Conservation (phyloP, 352 stramenopile species). For the Phytophthora gonapodyides region DNA sequence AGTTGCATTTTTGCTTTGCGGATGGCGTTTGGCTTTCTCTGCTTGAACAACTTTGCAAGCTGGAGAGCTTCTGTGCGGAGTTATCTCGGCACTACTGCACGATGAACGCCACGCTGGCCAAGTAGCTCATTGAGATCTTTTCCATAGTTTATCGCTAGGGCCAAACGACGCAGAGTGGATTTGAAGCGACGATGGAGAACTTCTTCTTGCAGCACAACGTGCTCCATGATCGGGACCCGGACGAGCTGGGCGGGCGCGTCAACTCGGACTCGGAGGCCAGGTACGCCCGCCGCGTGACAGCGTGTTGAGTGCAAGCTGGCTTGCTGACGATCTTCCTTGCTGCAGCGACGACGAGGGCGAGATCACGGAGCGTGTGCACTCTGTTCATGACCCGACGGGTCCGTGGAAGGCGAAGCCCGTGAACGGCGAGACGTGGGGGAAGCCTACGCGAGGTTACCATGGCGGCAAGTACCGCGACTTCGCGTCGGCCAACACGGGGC, state of each 20-base stretch:
- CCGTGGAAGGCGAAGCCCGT: constrained; percentile 68
- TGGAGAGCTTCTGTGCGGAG: constrained; percentile 2
- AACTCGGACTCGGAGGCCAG: constrained; percentile 81
- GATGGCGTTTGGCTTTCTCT: constrained; percentile 9
- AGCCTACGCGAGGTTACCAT: constrained; percentile 31
- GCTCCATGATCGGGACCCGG: constrained; percentile 69
- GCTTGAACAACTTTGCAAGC: background rate
- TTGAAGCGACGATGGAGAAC: constrained; percentile 63
- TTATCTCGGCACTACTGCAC: background rate
- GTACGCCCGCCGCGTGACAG: constrained; percentile 17
- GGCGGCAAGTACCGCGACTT: constrained; percentile 51
- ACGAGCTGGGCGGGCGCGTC: constrained; percentile 57
- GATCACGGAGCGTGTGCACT: constrained; percentile 63
- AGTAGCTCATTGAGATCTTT: constrained; percentile 9
- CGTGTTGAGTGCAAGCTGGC: background rate
- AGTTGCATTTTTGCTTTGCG: constrained; percentile 30
- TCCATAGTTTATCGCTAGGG: constrained; percentile 19
- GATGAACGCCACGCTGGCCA: constrained; percentile 4
- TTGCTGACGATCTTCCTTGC: constrained; percentile 12
- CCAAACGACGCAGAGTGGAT: constrained; percentile 19
- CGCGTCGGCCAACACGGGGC: constrained; percentile 67
- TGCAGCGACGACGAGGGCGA: constrained; percentile 54
- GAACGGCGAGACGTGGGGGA: constrained; percentile 51
- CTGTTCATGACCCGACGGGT: constrained; percentile 67
- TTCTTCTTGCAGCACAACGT: constrained; percentile 85